Conservation (phyloP, 306 rosid genomes). For the Hylodesmum podocarpum region DNA sequence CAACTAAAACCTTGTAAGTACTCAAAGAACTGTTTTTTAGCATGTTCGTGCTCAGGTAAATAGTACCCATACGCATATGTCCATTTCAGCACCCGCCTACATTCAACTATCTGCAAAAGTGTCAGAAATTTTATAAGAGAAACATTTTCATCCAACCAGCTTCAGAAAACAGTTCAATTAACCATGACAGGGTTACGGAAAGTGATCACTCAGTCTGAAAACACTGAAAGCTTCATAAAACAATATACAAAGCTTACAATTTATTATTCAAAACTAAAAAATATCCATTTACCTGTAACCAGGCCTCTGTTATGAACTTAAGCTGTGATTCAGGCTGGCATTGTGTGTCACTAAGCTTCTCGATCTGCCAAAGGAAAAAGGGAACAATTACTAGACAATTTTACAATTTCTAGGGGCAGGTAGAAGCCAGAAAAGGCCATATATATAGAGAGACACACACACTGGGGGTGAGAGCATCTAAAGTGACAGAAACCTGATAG, state of each 20-base stretch:
- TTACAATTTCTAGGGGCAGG: not conserved
- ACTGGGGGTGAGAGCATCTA: not conserved
- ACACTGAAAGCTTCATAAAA: not conserved
- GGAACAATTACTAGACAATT: not conserved
- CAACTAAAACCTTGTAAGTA: conserved; percentile 65
- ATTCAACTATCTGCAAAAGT: conserved; percentile 85
- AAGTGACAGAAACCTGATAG: not conserved
- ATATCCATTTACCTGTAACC: conserved; percentile 76
- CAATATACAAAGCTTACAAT: not conserved
- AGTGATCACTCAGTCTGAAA: not conserved
- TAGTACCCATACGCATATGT: conserved; percentile 96
- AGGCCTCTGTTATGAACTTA: conserved; percentile 94
- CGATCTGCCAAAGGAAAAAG: conserved; percentile 52
- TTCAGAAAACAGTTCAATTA: conserved; percentile 13
- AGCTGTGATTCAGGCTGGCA: conserved; percentile 98
- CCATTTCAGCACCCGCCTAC: conserved; percentile 97
- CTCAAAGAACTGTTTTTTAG: conserved; percentile 75
- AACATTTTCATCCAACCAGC: not conserved
- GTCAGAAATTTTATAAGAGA: conserved; percentile 16
- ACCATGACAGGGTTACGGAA: not conserved
- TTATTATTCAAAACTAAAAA: not conserved
- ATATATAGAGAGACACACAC: too few relatives aligned
- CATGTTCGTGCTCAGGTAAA: conserved; percentile 75
- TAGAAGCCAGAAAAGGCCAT: not conserved
- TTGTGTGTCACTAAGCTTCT: conserved; percentile 87